Evolutionary conservation across 768 basidiomycete genomes (phyloP), one percentile per base, ranked within the genome.

Genomic region (Cystofilobasidium capitatum): DNA sequence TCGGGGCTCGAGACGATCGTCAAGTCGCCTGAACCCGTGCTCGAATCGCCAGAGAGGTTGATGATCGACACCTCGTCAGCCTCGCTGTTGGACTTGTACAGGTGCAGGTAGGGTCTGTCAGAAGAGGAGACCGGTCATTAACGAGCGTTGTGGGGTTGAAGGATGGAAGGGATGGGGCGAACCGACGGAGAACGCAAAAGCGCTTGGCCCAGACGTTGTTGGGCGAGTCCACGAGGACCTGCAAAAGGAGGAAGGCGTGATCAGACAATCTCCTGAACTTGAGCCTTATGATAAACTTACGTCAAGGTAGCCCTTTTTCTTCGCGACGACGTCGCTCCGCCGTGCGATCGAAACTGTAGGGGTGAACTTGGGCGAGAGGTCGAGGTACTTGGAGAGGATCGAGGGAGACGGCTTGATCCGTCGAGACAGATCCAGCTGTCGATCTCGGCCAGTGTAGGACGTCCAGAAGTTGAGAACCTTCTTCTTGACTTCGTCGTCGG

Each of bases 121-220:
- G 22, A 45, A 42, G 62, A 65, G 49, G 24, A 26, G 36, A 9
- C 31, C 8, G 37, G 22, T 22, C 20, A 39, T 20, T 3, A 36
- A 51, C 49, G 49, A 13, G 26, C 37, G 42, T 22, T 49, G 49
- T 40, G n/a, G 12, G 42, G 40, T 45, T 40, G 44, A 31, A 62
- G 49, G 17, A 65, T 35, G 35, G 36, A 12, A 39, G n/a, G 9
- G 13, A 24, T 9, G 26, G 40, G 36, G n/a, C 47, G 13, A n/a
- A 91, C 92, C 91, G 84, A 75, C 85, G 83, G 13, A 98, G 81
- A 20, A 92, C 88, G 75, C 92, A 91, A 86, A 88, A 92, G 64
- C 86, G 80, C 74, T 82, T 84, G 72, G 84, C 83, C 96, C 96
- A 99, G 36, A 79, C 76, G 73, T 91, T 84, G 73, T 84, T 84